Evolutionary conservation across 163 green algal genomes (phyloP), one percentile per base, ranked within the genome.

Genomic region (Volvox carteri): DNA sequence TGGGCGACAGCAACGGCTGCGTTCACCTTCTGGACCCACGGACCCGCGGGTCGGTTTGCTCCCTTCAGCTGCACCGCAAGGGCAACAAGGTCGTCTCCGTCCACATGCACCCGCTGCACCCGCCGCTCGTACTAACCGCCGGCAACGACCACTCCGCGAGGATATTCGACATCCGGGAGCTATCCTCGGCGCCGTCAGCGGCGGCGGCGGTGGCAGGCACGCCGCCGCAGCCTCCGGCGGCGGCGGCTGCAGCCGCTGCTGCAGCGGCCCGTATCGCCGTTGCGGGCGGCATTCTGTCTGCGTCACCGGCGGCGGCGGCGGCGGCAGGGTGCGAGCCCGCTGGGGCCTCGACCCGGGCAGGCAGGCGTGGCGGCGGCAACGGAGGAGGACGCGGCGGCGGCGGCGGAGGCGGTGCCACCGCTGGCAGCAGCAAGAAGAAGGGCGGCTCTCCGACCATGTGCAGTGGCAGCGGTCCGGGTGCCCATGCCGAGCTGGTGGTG

Each of bases 31-130:
- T 96, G 37, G 96, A 98, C 86, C 86, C 91, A 0, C 90, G 96
- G 48, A 85, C 77, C 39, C 39, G 70, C 5, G 52, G 75, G 67
- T 68, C 85, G 39, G 78, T 95, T 8, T 68, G 60, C 56, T 84
- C 46, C 16, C 52, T 95, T 62, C 93, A 96, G 56, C 50, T 96
- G 67, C 96, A 97, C 91, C 96, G 94, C 88, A 94, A 92, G 68
- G 91, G 91, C 46, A 95, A 90, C 88, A 96, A 97, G 93, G 91
- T 98, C 4, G 94, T 94, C 16, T 90, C 84, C 68, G 86, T 98
- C 21, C 68, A 93, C 37, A 85, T 94, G 14, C 95, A 98, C 90
- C 97, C 97, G 4, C 73, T 90, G n/a, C 85, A 97, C 42, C 42
- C 78, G 14, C 89, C 92, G 65, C 84, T 98, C 65, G 48, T 99